Base-by-base conservation (phyloP, 768 basidiomycete genomes). In the Crucibulum laeve region DNA sequence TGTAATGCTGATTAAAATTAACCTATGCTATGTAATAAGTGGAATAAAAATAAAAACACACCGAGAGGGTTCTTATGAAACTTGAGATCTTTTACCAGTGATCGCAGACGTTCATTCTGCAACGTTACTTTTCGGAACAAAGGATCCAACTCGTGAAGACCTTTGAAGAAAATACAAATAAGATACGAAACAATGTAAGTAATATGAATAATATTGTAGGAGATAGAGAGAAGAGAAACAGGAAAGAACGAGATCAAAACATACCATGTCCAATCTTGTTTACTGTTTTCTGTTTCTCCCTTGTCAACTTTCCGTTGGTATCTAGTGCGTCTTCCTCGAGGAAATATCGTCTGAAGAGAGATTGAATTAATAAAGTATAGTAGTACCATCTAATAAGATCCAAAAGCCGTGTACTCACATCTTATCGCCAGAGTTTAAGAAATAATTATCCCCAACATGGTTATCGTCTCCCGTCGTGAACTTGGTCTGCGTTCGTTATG, bases 181-280 rank as follows among this genome's bases (percentile, higher is more conserved):
- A 24, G 39, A 25, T 30, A 33, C 22, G 37, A 28, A 26, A 42
- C 15, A 40, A 34, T 37, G n/a, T n/a, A n/a, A n/a, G n/a, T n/a
- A n/a, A n/a, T n/a, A n/a, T n/a, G n/a, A n/a, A n/a, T n/a, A n/a
- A n/a, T n/a, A n/a, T n/a, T n/a, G n/a, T n/a, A n/a, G n/a, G n/a
- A n/a, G n/a, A n/a, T 17, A 21, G 14, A 36, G 22, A 48, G 10
- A 30, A 36, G 33, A 13, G 25, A 44, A 6, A 39, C 30, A 30
- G 14, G 17, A 39, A 18, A 30, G 17, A 37, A 30, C 14, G 22
- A 10, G 18, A 28, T 3, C 4, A 24, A 32, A 22, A 49, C 67
- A 43, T 53, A 88, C 90, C 91, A 58, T 92, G 90, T 1, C 91
- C 87, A 48, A 94, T 92, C 77, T 99, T 99, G 66, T 99, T 99